Conservation (phyloP, 78 protist species). For the Cavenderia fasciculata region DNA sequence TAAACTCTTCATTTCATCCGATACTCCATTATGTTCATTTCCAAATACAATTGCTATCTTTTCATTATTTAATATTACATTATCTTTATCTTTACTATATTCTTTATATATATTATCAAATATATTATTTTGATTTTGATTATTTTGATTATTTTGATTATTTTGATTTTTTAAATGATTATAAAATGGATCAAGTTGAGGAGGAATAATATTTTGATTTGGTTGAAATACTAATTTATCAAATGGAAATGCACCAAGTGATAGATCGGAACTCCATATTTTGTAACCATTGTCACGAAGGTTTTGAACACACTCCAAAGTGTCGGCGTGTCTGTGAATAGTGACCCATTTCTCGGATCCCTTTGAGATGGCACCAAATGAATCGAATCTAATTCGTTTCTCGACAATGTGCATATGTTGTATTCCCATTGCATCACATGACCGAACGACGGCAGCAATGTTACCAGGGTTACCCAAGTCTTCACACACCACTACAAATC, state of each 20-base stretch:
- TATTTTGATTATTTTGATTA: neutral
- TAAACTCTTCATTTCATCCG: slow-evolving; percentile 8
- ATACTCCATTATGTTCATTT: slow-evolving; percentile 59
- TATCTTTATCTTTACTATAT: neutral
- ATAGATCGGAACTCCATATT: slow-evolving; percentile 62
- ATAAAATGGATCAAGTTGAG: neutral
- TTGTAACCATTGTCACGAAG: slow-evolving; percentile 16
- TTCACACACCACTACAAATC: slow-evolving; percentile 37
- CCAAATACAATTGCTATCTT: slow-evolving; percentile 77
- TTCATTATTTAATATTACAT: neutral
- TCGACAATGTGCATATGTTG: slow-evolving; percentile 32
- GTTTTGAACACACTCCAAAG: slow-evolving; percentile 10
- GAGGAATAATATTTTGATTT: neutral
- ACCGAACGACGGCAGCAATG: slow-evolving; percentile 30
- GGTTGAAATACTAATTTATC: slow-evolving; percentile 16
- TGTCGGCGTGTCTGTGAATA: neutral
- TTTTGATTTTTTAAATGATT: neutral
- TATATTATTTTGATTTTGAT: neutral
- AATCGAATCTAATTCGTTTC: neutral
- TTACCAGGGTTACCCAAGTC: slow-evolving; percentile 25
- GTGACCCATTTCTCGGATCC: slow-evolving; percentile 56
- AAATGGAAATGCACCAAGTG: slow-evolving; percentile 10
- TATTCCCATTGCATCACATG: slow-evolving; percentile 63
- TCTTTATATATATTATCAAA: neutral
- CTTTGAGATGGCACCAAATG: neutral